Conservation (phyloP, 345 rosid genomes). For the Gossypium longicalyx region DNA sequence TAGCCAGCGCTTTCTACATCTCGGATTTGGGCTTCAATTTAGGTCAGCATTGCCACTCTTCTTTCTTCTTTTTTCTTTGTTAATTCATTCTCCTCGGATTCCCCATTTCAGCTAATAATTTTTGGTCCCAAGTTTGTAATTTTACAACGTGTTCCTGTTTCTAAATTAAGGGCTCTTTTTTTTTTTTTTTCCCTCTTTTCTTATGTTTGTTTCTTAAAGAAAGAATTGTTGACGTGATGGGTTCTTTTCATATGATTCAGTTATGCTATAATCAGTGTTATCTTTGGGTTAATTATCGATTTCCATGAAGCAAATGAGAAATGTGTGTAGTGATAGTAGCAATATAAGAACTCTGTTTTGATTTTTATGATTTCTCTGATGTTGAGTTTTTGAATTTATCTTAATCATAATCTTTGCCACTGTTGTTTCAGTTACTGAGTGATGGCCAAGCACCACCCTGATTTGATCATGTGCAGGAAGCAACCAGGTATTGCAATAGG, state of each 20-base stretch:
- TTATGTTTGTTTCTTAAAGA: too few relatives aligned
- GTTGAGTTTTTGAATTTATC: not conserved
- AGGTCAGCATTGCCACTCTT: not conserved
- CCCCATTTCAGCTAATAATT: not conserved
- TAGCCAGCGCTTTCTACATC: too few relatives aligned
- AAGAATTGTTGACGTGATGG: too few relatives aligned
- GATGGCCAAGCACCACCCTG: conserved; percentile 80
- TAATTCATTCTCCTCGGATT: not conserved
- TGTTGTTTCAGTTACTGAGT: conserved; percentile 1
- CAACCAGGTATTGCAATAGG: conserved; percentile 77
- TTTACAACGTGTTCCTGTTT: not conserved
- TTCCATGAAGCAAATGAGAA: not conserved
- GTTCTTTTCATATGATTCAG: too few relatives aligned
- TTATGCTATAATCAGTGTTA: too few relatives aligned
- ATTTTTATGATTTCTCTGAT: not conserved
- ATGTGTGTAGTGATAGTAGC: not conserved
- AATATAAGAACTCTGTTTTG: not conserved
- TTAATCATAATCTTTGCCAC: not conserved
- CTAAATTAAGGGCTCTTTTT: not conserved
- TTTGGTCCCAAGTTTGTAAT: not conserved
- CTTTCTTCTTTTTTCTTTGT: not conserved
- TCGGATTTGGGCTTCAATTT: too few relatives aligned
- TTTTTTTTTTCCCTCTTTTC: too few relatives aligned
- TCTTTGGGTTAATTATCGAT: not conserved
- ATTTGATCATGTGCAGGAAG: conserved; percentile 70